A percentile compares a stretch with the other conserved stretches of the same genome.
Conservation (phyloP, 495 filamentous ascomycete genomes). For the Penicillium canescens region DNA sequence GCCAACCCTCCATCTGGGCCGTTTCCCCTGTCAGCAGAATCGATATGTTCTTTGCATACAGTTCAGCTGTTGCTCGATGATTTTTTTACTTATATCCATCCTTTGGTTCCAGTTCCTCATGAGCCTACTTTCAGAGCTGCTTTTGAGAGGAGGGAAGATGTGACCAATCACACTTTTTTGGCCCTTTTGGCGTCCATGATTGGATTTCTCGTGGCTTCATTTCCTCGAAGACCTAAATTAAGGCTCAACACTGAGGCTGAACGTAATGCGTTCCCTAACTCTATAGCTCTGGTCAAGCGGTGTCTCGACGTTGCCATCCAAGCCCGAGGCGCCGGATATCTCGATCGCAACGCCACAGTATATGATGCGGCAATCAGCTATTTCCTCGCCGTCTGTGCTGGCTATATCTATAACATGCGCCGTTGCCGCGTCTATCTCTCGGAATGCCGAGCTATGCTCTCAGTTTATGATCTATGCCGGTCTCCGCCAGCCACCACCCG, state of each 20-base stretch:
- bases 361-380: slow-evolving; percentile 88
- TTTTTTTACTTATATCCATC: slow-evolving; percentile 89
- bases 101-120: slow-evolving; percentile 82
- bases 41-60: slow-evolving; percentile 69
- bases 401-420: slow-evolving; percentile 68
- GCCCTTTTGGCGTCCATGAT: slow-evolving; percentile 83
- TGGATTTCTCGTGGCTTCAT: slow-evolving; percentile 72
- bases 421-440: slow-evolving; percentile 68
- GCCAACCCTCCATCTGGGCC: slow-evolving; percentile 23
- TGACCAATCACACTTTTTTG: slow-evolving; percentile 66
- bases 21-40: slow-evolving; percentile 57
- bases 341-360: slow-evolving; percentile 64
- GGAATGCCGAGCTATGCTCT: slow-evolving; percentile 71
- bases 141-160: slow-evolving; percentile 69
- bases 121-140: slow-evolving; percentile 79
- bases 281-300: slow-evolving; percentile 68
- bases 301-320: slow-evolving; percentile 73
- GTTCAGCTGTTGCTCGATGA: slow-evolving; percentile 75
- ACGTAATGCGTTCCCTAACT: slow-evolving; percentile 55
- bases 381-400: slow-evolving; percentile 69
- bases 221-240: slow-evolving; percentile 71
- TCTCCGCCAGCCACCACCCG: slow-evolving; percentile 30
- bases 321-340: slow-evolving; percentile 69
- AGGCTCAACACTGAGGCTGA: slow-evolving; percentile 64
- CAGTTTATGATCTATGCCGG: slow-evolving; percentile 64